Evolutionary conservation across 2,329 filamentous ascomycete genomes (phyloP).

Genomic region (Elsinoe australis): DNA sequence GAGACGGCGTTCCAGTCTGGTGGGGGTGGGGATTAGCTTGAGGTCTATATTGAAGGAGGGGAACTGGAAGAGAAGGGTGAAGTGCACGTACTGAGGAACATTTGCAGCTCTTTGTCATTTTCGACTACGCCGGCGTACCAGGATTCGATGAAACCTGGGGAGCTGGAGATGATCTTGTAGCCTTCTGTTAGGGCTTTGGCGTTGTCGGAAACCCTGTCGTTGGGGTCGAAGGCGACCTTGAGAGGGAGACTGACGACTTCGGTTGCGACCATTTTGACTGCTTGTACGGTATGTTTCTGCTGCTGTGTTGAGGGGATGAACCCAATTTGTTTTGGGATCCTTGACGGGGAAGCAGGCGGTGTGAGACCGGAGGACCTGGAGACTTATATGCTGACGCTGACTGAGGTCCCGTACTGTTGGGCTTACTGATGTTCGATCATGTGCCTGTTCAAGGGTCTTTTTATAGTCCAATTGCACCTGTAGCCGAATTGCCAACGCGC

Average conservation of each 20-base stretch:
- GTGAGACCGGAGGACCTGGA: too few species aligned
- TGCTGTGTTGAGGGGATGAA: not conserved
- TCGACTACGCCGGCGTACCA: slow-evolving; percentile 37
- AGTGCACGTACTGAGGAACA: slow-evolving; percentile 35
- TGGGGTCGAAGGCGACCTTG: slow-evolving; percentile 31
- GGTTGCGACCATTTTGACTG: slow-evolving; percentile 29
- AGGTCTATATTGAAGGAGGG: not conserved
- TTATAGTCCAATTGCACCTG: too few species aligned
- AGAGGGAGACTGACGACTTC: slow-evolving; percentile 37
- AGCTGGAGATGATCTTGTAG: slow-evolving; percentile 30
- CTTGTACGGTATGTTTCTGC: not conserved
- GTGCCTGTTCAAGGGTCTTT: not conserved
- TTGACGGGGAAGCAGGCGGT: too few species aligned
- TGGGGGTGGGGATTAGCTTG: too few species aligned
- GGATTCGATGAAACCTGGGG: slow-evolving; percentile 32
- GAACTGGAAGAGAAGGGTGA: not conserved
- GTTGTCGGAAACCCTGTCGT: slow-evolving; percentile 26
- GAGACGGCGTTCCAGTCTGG: slow-evolving; percentile 39
- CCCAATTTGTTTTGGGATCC: too few species aligned
- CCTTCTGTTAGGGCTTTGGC: slow-evolving; percentile 29
- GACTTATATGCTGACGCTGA: not conserved
- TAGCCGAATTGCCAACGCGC: slow-evolving; percentile 1
- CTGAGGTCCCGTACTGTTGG: not conserved
- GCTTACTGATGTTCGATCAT: slow-evolving; percentile 8
- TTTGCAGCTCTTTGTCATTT: slow-evolving; percentile 30